phyloP scores from a whole-genome alignment of 306 rosid species.

The Macrotyloma uniflorum region DNA sequence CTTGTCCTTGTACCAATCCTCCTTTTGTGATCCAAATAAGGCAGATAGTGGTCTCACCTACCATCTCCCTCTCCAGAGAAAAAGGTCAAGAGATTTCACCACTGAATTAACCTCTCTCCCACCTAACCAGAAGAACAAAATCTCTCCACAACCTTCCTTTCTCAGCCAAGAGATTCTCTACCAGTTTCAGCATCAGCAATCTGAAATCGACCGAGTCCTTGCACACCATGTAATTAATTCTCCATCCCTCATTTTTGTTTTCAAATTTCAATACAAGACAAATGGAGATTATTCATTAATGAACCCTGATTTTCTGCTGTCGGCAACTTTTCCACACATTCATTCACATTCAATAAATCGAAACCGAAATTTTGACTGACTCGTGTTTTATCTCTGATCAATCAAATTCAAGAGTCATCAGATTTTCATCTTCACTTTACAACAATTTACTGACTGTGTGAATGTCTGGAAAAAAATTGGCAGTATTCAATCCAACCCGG shows the following conservation, averaged over 20 bases:
- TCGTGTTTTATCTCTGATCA: background rate
- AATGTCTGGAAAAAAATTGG: background rate
- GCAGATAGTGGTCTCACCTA: conserved; percentile 73
- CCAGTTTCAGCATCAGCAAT: conserved; percentile 41
- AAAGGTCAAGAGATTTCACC: conserved; percentile 45
- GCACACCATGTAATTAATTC: conserved; percentile 47
- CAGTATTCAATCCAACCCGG: background rate
- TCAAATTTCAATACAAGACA: background rate
- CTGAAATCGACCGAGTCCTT: conserved; percentile 42
- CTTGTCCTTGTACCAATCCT: conserved; percentile 47
- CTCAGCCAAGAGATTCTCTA: conserved; percentile 35
- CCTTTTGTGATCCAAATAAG: conserved; percentile 52
- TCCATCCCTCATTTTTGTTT: background rate
- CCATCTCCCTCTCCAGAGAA: conserved; percentile 42
- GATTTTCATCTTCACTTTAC: background rate
- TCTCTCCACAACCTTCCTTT: conserved; percentile 17
- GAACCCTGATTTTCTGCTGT: background rate
- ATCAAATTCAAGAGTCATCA: background rate
- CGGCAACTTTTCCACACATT: background rate
- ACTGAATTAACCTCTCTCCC: conserved; percentile 44
- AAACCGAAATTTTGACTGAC: background rate
- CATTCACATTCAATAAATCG: background rate
- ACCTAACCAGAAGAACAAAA: conserved; percentile 35
- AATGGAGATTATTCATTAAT: background rate
- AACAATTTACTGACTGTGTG: too few relatives aligned